Base-by-base conservation (phyloP, 257 asterid genomes). In the Phtheirospermum japonicum region DNA sequence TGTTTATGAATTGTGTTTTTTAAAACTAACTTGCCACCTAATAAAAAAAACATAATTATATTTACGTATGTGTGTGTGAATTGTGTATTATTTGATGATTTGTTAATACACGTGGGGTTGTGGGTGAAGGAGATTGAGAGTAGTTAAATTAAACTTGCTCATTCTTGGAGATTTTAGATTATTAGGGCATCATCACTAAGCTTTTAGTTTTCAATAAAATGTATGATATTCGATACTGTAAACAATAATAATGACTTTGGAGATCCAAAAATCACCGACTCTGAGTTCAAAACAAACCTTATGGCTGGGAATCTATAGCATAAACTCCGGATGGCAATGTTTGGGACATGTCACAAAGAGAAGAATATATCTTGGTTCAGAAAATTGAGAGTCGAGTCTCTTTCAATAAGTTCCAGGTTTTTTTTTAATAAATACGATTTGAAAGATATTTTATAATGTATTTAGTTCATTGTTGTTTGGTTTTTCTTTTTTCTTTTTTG, bases 51-150 rank as follows among this genome's bases (percentile, higher is more conserved):
- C n/a, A n/a, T n/a, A n/a, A n/a, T n/a, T n/a, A n/a, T n/a, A n/a
- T n/a, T n/a, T n/a, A n/a, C n/a, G n/a, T n/a, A n/a, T n/a, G n/a
- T n/a, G n/a, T n/a, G n/a, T n/a, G n/a, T n/a, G n/a, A n/a, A n/a
- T n/a, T n/a, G n/a, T n/a, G n/a, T n/a, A n/a, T n/a, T n/a, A n/a
- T n/a, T n/a, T n/a, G n/a, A n/a, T n/a, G n/a, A n/a, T n/a, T n/a
- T n/a, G n/a, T n/a, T n/a, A 56, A 65, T 92, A 51, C 97, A 92
- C 74, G 87, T 96, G 10, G 82, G 87, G 36, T 85, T 92, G 31
- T 92, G 98, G 98, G 80, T 75, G 72, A 86, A 89, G 77, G 97
- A 89, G 82, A 89, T 92, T 81, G 97, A 92, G 80, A 92, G 98
- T 86, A 71, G 89, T 86, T 19, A 83, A 85, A 59, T 76, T 92